phyloP scores from a whole-genome alignment of 1,139 yeast genomes.

The Nakaseomyces nivariensis region DNA sequence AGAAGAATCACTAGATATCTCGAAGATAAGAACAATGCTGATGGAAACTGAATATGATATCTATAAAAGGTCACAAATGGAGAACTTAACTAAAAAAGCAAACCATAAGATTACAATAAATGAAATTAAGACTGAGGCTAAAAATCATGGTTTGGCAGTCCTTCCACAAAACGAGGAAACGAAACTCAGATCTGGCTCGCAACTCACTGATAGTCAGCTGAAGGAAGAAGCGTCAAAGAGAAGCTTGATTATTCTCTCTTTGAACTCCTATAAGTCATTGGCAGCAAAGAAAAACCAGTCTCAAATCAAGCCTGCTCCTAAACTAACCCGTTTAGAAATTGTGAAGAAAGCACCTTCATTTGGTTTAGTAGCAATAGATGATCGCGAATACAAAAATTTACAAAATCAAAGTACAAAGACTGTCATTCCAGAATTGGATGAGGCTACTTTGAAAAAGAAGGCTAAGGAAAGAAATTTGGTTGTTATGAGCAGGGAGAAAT shows the following conservation, averaged over 20 bases:
- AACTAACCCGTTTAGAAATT: conserved; percentile 1
- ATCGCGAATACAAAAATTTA: conserved; percentile 3
- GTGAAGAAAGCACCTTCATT: conserved; percentile 7
- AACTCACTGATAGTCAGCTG: background rate
- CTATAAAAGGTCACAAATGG: background rate
- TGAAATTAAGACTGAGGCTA: background rate
- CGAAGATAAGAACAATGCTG: background rate
- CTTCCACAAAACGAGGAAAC: conserved; percentile 7
- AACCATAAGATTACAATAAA: background rate
- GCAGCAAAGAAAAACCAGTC: background rate
- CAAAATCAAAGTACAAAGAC: background rate
- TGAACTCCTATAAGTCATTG: background rate
- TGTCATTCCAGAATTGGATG: background rate
- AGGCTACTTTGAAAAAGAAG: conserved; percentile 2
- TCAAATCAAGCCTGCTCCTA: background rate
- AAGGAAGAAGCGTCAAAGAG: conserved; percentile 2
- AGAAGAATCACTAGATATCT: background rate
- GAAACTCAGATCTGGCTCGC: background rate
- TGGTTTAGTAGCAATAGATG: conserved; percentile 8
- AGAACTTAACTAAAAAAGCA: background rate
- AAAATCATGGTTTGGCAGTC: conserved; percentile 1
- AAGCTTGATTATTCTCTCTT: background rate
- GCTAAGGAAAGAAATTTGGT: conserved; percentile 10
- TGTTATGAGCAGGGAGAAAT: conserved; percentile 12
- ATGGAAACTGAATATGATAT: background rate